Evolutionary conservation across 805 yeast genomes (phyloP).

Genomic region (Sugiyamaella smithiae): DNA sequence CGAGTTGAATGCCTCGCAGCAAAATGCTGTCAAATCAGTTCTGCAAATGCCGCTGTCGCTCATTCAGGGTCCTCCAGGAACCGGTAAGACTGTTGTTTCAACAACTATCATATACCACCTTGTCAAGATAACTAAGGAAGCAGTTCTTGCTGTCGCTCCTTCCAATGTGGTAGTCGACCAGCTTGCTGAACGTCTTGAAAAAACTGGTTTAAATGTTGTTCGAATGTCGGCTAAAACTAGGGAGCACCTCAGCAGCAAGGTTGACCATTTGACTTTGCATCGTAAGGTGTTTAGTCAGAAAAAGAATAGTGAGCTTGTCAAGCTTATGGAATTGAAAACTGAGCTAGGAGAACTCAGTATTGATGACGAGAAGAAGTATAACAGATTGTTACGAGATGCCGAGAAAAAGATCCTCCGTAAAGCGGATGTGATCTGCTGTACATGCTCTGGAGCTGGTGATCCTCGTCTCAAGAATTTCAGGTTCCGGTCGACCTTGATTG

Average conservation of each 20-base stretch:
- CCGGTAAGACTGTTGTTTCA: constrained; percentile 93
- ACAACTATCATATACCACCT: constrained; percentile 83
- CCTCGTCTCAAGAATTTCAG: constrained; percentile 50
- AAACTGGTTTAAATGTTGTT: constrained; percentile 73
- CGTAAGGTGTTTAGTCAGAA: constrained; percentile 47
- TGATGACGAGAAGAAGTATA: constrained; percentile 48
- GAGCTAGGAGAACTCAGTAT: constrained; percentile 67
- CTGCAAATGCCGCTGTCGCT: constrained; percentile 69
- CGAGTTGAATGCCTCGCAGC: constrained; percentile 73
- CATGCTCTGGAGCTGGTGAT: constrained; percentile 93
- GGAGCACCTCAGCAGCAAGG: constrained; percentile 73
- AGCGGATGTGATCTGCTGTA: constrained; percentile 81
- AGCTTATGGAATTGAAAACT: constrained; percentile 54
- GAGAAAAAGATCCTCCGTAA: constrained; percentile 51
- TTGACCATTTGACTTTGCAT: constrained; percentile 56
- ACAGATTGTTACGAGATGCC: constrained; percentile 41
- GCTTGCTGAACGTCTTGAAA: constrained; percentile 66
- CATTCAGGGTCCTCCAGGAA: constrained; percentile 96
- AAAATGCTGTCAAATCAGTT: constrained; percentile 68
- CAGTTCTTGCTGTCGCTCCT: constrained; percentile 88
- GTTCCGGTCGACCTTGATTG: constrained; percentile 80
- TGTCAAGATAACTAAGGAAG: constrained; percentile 55
- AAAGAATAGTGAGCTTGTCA: constrained; percentile 45
- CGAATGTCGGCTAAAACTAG: constrained; percentile 73
- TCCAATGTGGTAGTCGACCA: constrained; percentile 95